Conservation (phyloP, 148 eudicot species). For the Vaccinium myrtillus region DNA sequence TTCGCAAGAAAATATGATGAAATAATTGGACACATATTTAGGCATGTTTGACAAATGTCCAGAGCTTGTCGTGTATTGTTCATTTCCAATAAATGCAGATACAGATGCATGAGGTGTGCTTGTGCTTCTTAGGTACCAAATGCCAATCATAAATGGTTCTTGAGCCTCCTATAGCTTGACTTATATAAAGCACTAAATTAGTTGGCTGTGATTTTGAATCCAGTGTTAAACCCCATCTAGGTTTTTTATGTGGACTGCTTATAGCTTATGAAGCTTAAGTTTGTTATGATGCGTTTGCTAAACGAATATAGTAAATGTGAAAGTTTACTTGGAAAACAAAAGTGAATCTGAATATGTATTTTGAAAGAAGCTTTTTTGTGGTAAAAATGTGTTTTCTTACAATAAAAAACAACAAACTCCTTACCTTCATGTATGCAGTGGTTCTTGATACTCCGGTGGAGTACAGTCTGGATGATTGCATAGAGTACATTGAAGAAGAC, state of each 20-base stretch:
- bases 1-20: not conserved
- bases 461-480: slow-evolving; percentile 95
- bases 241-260: not conserved
- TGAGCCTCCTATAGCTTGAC: not conserved
- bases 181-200: not conserved
- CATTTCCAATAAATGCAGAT: not conserved
- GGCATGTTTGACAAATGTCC: not conserved
- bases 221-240: not conserved
- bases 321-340: not conserved
- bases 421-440: slow-evolving; percentile 43
- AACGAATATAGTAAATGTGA: not conserved
- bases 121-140: too few relatives aligned
- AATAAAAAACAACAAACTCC: not conserved
- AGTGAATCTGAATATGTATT: not conserved
- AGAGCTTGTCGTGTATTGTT: not conserved
- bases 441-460: slow-evolving; percentile 83
- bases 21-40: not conserved
- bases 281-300: not conserved
- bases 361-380: not conserved
- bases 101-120: not conserved
- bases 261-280: not conserved
- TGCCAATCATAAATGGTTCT: too few relatives aligned
- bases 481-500: slow-evolving; percentile 98
- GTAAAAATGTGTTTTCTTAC: not conserved
- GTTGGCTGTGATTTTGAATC: not conserved